Conservation (phyloP, 2,329 filamentous ascomycete genomes). For the Byssoonygena ceratinophila region DNA sequence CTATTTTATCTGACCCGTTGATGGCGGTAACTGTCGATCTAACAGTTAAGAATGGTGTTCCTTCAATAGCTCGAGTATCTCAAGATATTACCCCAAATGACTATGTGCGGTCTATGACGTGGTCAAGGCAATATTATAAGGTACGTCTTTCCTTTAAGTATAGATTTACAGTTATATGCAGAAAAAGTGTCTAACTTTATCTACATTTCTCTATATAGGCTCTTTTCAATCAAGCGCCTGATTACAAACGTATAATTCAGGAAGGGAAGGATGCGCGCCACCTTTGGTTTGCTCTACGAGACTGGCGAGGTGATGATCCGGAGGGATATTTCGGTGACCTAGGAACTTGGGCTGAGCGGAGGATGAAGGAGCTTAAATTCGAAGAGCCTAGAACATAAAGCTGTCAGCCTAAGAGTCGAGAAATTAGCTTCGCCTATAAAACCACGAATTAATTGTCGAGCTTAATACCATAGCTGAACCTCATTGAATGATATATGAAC, state of each 20-base stretch:
- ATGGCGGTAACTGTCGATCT: background rate
- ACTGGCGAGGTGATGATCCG: background rate
- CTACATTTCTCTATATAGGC: too few relatives aligned
- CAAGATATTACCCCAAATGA: background rate
- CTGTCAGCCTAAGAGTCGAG: too few relatives aligned
- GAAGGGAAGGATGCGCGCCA: background rate
- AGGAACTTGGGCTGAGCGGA: conserved; percentile 4
- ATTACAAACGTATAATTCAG: background rate
- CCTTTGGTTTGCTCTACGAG: background rate
- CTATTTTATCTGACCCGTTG: background rate
- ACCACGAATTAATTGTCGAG: too few relatives aligned
- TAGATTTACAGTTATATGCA: too few relatives aligned
- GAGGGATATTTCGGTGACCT: background rate
- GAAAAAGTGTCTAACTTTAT: too few relatives aligned
- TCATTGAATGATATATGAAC: too few relatives aligned
- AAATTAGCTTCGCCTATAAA: too few relatives aligned
- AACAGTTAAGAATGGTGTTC: background rate
- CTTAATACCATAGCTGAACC: too few relatives aligned
- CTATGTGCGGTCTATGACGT: background rate
- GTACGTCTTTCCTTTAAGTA: too few relatives aligned
- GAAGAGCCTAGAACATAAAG: too few relatives aligned
- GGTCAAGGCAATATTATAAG: background rate
- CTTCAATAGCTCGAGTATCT: background rate
- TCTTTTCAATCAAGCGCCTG: background rate
- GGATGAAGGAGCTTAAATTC: background rate